Evolutionary conservation across 768 basidiomycete genomes (phyloP).

Genomic region (Cystofilobasidium ferigula): DNA sequence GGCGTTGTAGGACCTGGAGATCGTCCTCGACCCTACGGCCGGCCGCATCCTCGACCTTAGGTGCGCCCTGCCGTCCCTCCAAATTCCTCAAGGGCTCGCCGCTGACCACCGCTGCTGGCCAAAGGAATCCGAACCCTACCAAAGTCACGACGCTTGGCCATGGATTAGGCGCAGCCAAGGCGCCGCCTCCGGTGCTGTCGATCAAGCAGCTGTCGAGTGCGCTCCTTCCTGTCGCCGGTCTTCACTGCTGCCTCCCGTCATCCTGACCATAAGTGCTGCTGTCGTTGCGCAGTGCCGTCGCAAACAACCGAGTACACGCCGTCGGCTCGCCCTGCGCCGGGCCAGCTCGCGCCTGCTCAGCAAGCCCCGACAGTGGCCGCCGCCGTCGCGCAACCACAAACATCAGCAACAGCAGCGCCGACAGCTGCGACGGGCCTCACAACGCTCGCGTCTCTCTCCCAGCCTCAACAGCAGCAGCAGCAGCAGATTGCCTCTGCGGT

Average conservation of each 20-base stretch:
- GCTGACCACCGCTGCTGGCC: neutral
- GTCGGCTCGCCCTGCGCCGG: conserved; percentile 30
- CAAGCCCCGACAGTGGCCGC: too few species aligned
- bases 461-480: conserved; percentile 19
- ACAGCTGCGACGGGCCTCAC: neutral
- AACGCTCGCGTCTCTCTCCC: conserved; percentile 12
- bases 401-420: conserved; percentile 26
- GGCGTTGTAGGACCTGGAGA: conserved; percentile 61
- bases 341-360: conserved; percentile 28
- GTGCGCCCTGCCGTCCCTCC: conserved; percentile 25
- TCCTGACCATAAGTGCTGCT: neutral
- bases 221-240: neutral
- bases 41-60: conserved; percentile 38
- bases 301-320: conserved; percentile 37
- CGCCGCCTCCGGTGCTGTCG: conserved; percentile 1
- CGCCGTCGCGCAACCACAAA: conserved; percentile 21
- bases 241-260: neutral
- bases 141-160: conserved; percentile 22
- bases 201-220: conserved; percentile 6
- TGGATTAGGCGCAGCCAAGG: conserved; percentile 21
- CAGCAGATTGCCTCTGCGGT: neutral
- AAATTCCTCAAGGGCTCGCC: neutral
- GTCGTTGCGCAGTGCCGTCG: conserved; percentile 3
- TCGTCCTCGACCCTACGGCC: conserved; percentile 67
- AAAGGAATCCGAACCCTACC: conserved; percentile 5